Conservation (phyloP, 352 stramenopile genomes). For the Globisporangium abappressorium region DNA sequence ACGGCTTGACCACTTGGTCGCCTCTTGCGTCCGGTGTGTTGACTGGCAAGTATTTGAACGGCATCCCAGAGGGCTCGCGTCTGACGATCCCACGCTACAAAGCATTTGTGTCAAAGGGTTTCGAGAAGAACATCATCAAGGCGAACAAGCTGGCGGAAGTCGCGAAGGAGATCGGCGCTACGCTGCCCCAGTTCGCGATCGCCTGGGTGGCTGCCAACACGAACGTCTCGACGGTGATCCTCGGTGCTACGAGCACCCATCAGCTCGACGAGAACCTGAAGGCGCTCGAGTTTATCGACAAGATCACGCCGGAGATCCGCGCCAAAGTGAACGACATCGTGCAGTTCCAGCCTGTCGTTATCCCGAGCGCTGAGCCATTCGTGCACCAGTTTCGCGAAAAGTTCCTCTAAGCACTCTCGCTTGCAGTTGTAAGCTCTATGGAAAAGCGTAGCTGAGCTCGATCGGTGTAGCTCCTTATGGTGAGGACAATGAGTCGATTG, state of each 20-base stretch:
- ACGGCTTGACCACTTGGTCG: constrained; percentile 72
- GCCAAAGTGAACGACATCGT: constrained; percentile 64
- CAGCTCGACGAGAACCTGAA: constrained; percentile 36
- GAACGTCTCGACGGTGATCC: not conserved
- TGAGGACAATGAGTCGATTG: too few relatives aligned
- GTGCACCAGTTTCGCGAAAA: constrained; percentile 28
- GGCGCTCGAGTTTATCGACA: constrained; percentile 48
- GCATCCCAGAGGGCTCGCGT: too few relatives aligned
- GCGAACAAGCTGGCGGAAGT: too few relatives aligned
- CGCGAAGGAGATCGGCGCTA: too few relatives aligned
- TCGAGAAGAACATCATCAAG: too few relatives aligned
- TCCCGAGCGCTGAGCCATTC: constrained; percentile 23
- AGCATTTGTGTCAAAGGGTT: too few relatives aligned
- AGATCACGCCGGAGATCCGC: constrained; percentile 65
- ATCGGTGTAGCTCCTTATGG: too few relatives aligned
- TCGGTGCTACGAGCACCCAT: not conserved
- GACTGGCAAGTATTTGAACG: too few relatives aligned
- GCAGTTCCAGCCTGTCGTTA: constrained; percentile 33
- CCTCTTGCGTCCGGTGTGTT: constrained; percentile 55
- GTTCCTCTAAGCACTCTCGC: constrained; percentile 22
- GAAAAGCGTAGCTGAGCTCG: too few relatives aligned
- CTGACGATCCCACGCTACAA: too few relatives aligned
- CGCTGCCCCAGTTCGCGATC: too few relatives aligned
- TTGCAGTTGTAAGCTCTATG: too few relatives aligned
- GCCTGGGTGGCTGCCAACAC: not conserved